Percentiles rank a stretch among this genome's conserved stretches.
Evolutionary conservation across 257 asterid genomes (phyloP).

Genomic region (Jasminum sambac): DNA sequence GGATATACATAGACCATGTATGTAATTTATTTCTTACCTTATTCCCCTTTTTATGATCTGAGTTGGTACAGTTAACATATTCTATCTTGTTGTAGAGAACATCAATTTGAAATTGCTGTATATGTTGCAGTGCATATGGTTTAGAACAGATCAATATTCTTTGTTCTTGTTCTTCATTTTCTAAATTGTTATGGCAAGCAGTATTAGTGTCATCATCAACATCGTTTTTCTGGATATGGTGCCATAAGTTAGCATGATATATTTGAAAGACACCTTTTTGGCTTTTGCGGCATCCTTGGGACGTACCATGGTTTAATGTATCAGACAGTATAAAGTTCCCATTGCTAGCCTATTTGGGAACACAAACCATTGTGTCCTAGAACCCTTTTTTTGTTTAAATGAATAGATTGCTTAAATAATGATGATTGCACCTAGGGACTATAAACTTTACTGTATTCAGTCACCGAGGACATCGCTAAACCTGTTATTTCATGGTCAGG

Average conservation of each 20-base stretch:
- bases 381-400: too few relatives aligned
- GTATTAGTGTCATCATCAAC: not conserved
- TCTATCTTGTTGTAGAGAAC: not conserved
- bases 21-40: not conserved
- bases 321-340: not conserved
- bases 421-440: conserved; percentile 1
- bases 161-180: not conserved
- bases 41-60: not conserved
- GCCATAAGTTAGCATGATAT: not conserved
- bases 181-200: not conserved
- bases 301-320: not conserved
- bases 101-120: not conserved
- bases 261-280: not conserved
- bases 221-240: not conserved
- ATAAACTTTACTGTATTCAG: not conserved
- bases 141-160: not conserved
- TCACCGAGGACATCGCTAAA: not conserved
- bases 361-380: too few relatives aligned
- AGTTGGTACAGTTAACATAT: not conserved
- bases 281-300: not conserved
- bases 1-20: not conserved
- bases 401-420: too few relatives aligned
- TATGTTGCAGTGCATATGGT: too few relatives aligned
- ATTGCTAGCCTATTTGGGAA: too few relatives aligned
- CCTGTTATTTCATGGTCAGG: conserved; percentile 40